These are phyloP conservation scores for Casaregolazyma lundiana DNA, from an alignment of 1,139 yeast genomes.

Conservation along the genomic window DNA sequence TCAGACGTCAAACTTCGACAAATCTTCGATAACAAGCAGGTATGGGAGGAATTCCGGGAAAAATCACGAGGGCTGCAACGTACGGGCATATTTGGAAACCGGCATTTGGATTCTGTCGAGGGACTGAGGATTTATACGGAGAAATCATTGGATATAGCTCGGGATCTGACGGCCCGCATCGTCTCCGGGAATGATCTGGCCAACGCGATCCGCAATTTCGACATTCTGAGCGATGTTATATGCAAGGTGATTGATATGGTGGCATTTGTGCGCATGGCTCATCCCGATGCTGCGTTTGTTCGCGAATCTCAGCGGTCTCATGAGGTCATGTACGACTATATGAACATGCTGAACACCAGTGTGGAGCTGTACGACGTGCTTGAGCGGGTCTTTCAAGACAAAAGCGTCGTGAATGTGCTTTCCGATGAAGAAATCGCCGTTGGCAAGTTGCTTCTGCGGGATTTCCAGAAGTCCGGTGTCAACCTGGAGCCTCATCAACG, in stretches of 20 bases:
- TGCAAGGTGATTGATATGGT: conserved; percentile 94
- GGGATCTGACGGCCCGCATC: conserved; percentile 54
- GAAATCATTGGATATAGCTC: conserved; percentile 59
- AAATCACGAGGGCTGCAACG: conserved; percentile 3
- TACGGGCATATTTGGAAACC: conserved; percentile 69
- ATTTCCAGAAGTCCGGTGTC: conserved; percentile 88
- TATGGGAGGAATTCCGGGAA: conserved; percentile 18
- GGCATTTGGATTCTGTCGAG: conserved; percentile 58
- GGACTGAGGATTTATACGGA: conserved; percentile 69
- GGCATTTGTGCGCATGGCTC: conserved; percentile 85
- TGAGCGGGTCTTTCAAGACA: conserved; percentile 48
- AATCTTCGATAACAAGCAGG: conserved; percentile 21
- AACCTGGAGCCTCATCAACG: conserved; percentile 65
- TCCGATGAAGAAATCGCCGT: conserved; percentile 74
- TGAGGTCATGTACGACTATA: conserved; percentile 84
- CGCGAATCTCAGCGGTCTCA: conserved; percentile 86
- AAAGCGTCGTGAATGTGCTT: conserved; percentile 39
- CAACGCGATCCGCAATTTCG: conserved; percentile 62
- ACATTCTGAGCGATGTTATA: conserved; percentile 77
- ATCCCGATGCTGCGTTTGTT: conserved; percentile 68
- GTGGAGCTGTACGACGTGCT: conserved; percentile 64
- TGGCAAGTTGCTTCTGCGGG: conserved; percentile 73
- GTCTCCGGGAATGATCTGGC: conserved; percentile 43
- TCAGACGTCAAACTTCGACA: conserved; percentile 15
- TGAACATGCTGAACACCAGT: conserved; percentile 88